Evolutionary conservation across 768 basidiomycete species (phyloP), one percentile per base, ranked within the genome.

Genomic region (Mycena metata): DNA sequence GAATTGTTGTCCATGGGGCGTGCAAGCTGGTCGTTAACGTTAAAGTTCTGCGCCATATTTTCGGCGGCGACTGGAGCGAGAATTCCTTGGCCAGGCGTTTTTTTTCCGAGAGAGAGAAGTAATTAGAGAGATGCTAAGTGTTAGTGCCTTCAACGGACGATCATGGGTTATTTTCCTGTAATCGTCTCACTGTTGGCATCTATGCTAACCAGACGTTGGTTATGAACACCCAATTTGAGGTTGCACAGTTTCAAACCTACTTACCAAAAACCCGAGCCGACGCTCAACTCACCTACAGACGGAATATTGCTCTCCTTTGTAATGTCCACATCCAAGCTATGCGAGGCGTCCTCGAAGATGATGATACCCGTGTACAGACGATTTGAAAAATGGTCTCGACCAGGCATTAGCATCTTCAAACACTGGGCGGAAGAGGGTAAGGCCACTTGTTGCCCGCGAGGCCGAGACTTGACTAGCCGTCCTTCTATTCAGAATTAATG

Each of bases 1-100:
- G 50, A 85, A 83, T 80, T 80, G 49, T 83, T 84, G 12, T 80
- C 64, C 24, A 84, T 84, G 3, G 70, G 66, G 16, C 73, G 74
- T 19, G 82, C 81, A 10, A 84, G 72, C 45, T 76, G 70, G 60
- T 84, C 75, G 60, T 85, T 83, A 6, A 81, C 76, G 3, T 67
- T 83, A 6, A 81, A 76, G 3, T 67, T 72, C 13, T 77, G 67
- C 3, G 84, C 83, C 72, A 81, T 71, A 21, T 69, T 75, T 21
- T 76, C 80, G 23, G 80, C 82, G 1, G 66, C 57, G 4, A 65
- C 72, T 30, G 79, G 79, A 58, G 83, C 79, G 0, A 79, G 76
- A 16, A 83, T 76, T 1, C 80, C 81, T 65, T 69, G 19, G 21
- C 5, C 17, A 41, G 36, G 16, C 24, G 15, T 39, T 35, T 15